Evolutionary conservation across 768 basidiomycete species (phyloP), one percentile per base, ranked within the genome.

Genomic region (Agaricus subrufescens): DNA sequence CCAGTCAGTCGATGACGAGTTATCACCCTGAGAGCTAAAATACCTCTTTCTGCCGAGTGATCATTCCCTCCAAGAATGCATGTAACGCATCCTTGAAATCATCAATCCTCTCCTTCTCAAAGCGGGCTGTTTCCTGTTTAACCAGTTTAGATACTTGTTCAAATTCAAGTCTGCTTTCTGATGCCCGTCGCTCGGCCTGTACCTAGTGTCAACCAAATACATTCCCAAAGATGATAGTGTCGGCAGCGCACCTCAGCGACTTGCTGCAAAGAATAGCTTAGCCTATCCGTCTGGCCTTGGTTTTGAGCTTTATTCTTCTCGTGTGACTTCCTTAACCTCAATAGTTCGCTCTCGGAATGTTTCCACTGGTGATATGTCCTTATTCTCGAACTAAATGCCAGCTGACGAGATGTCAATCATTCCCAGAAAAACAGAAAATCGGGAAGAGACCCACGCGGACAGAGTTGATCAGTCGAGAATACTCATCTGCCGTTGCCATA

Each of bases 101-200:
- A 47, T 92, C 89, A 26, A 98, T 81, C 43, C 95, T 83, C 71
- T 97, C 96, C 66, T 85, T 83, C 72, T 99, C 96, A 65, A 98
- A 98, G 43, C 96, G 77, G 4, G 84, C 84, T 60, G 94, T 83
- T 71, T 99, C 97, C 3, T 82, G 73, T 71, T 98, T 98, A 62
- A 94, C 86, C 19, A 97, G 74, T 61, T 88, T 88, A 19, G 93
- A 91, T 11, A 88, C 87, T 23, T 89, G 82, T 44, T 98, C 95
- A 66, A 89, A 99, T 60, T 97, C 96, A 50, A 84, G 83, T 65
- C 89, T 91, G 0, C 89, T 81, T 46, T 96, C 93, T 44, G 90
- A 70, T 3, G 89, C 85, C 19, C 86, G 83, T 50, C 92, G 80
- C 70, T 99, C 97, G 3, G 89, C 87, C 92, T 97, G 42, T 31